A percentile compares a stretch with the other conserved stretches of the same genome.
These are phyloP conservation scores for Acacia acuminata DNA, from an alignment of 306 rosid species.

Conservation along the genomic window DNA sequence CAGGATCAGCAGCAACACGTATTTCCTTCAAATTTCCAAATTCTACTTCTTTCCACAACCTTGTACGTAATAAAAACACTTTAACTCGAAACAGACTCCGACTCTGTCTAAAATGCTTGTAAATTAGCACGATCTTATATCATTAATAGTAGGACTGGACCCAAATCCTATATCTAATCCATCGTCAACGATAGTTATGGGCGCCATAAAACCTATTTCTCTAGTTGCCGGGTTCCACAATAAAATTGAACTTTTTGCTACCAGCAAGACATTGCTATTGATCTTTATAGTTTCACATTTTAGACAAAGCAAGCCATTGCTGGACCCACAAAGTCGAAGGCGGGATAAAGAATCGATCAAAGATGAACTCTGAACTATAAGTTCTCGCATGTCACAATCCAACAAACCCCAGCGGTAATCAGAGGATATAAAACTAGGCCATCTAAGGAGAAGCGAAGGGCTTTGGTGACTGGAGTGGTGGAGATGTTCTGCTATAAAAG, in stretches of 20 bases:
- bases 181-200: background rate
- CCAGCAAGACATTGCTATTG: no score
- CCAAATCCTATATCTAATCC: background rate
- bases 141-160: background rate
- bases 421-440: no score
- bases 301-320: background rate
- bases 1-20: no score
- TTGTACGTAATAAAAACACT: background rate
- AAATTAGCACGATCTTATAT: background rate
- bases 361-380: background rate
- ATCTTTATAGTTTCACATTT: background rate
- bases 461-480: no score
- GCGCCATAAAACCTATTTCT: background rate
- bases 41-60: background rate
- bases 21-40: no score
- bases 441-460: no score
- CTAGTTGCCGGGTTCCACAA: background rate
- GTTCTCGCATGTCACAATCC: no score
- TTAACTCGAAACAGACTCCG: background rate
- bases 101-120: background rate
- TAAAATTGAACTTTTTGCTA: no score
- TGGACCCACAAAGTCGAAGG: background rate
- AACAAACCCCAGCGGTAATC: no score
- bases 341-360: background rate
- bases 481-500: no score